Conservation (phyloP, 305 asterid species). For the Plantago coronopus region DNA sequence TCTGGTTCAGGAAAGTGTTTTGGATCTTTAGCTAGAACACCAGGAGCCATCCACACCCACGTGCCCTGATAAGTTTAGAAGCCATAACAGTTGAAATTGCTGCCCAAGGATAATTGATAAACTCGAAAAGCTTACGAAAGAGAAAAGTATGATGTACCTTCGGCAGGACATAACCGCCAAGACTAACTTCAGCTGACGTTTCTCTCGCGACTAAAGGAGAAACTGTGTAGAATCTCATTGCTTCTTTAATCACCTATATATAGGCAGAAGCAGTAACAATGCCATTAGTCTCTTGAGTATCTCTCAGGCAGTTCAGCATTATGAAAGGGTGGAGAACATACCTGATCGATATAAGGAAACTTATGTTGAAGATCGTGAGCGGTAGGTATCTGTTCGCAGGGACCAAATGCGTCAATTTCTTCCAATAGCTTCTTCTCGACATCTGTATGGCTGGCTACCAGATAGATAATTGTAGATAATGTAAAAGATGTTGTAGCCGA, state of each 20-base stretch:
- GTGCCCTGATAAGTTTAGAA: conserved; percentile 54
- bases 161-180: conserved; percentile 87
- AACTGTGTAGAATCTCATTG: conserved; percentile 80
- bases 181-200: conserved; percentile 62
- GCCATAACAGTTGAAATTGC: not conserved
- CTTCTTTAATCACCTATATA: conserved; percentile 89
- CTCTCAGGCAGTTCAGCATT: not conserved
- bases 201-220: conserved; percentile 95
- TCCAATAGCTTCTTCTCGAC: conserved; percentile 62
- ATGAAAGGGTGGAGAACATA: conserved; percentile 12
- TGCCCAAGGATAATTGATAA: not conserved
- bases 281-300: not conserved
- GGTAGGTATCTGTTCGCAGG: conserved; percentile 53
- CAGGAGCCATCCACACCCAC: conserved; percentile 95
- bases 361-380: conserved; percentile 71
- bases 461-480: conserved; percentile 62
- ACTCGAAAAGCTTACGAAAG: not conserved
- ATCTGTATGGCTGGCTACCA: conserved; percentile 60
- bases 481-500: conserved; percentile 92
- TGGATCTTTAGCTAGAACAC: conserved; percentile 88
- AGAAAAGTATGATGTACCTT: conserved; percentile 43
- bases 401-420: conserved; percentile 76
- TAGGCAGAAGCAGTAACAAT: conserved; percentile 11
- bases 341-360: conserved; percentile 81
- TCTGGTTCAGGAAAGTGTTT: conserved; percentile 80